Evolutionary conservation across 2,329 filamentous ascomycete species (phyloP), one percentile per base, ranked within the genome.

Genomic region (Diplodia seriata): DNA sequence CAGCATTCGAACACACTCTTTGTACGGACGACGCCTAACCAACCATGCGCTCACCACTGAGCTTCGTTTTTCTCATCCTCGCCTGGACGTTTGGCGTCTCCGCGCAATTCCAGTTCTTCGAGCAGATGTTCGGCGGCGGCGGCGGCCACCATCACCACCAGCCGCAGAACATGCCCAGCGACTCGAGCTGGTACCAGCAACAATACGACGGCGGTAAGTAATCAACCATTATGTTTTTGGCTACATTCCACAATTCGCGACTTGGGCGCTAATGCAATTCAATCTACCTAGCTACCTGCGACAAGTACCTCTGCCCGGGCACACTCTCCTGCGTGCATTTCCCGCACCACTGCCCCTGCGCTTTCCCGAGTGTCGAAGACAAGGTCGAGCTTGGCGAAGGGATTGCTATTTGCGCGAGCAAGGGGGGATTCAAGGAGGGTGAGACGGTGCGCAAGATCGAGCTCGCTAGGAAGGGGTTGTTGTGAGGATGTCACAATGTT

Each of bases 31-130:
- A 59, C 51, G 7, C 29, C 8, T 38, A 4, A 7, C 9, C 64
- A 69, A 6, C 11, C 20, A 77, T 82, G 80, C 69, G 20, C 12
- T 59, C 65, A 20, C 55, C 47, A 1, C 54, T 51, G 40, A 57
- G 47, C 70, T 68, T 74, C 38, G 71, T 72, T 29, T 53, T 79
- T 38, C 65, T 81, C 40, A 54, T 78, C 33, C 55, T 79, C 2
- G 68, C 74, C 49, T 77, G 93, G 18, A 81, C 91, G 61, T 78
- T 93, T 33, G 76, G 92, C 69, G 88, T 85, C 4, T 82, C 86
- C 68, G 92, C 92, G 12, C 94, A 98, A 81, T 98, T 98, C 79
- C 91, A 92, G 77, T 97, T 99, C 86, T 99, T 98, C 81, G 94
- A 97, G 78, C 93, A 98, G 75, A 97, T 98, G 92, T 98, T 99